A percentile compares a stretch with the other conserved stretches of the same genome.
Conservation (phyloP, 202 grass and related monocot species). For the Zizania palustris region DNA sequence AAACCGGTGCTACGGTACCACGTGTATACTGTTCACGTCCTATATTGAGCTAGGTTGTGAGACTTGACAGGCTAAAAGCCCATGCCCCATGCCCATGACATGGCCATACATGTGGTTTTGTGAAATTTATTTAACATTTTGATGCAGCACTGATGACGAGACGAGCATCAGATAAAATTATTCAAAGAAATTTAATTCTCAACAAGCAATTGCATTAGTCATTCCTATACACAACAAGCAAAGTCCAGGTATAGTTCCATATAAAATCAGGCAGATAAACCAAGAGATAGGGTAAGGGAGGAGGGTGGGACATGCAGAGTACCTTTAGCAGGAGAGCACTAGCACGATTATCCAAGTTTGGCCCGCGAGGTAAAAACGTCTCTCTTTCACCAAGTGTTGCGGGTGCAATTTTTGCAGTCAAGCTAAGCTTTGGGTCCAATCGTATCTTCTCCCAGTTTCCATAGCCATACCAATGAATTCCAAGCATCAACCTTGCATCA, state of each 20-base stretch:
- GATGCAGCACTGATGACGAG: slow-evolving; percentile 1
- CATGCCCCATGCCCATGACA: no score
- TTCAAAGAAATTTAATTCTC: slow-evolving; percentile 24
- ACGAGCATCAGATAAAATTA: slow-evolving; percentile 1
- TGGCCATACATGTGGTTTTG: not conserved
- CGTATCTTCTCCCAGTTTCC: slow-evolving; percentile 99
- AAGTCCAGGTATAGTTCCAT: not conserved
- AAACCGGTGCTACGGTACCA: no score
- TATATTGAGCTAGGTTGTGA: no score
- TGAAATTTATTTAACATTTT: not conserved
- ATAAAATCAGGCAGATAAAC: not conserved
- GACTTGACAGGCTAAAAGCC: no score
- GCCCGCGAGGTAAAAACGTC: slow-evolving; percentile 94
- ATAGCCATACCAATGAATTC: slow-evolving; percentile 97
- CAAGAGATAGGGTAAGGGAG: not conserved
- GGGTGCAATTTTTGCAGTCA: slow-evolving; percentile 93
- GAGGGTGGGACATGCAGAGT: not conserved
- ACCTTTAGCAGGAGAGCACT: slow-evolving; percentile 94
- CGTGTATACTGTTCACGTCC: no score
- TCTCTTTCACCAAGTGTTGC: slow-evolving; percentile 88
- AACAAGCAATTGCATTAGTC: not conserved
- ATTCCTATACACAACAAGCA: slow-evolving; percentile 14
- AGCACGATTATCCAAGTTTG: slow-evolving; percentile 98
- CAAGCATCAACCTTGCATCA: slow-evolving; percentile 96
- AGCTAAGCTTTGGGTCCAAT: slow-evolving; percentile 74